A percentile compares a stretch with the other conserved stretches of the same genome.
phyloP scores from a whole-genome alignment of 306 rosid species.

The Urtica urens region DNA sequence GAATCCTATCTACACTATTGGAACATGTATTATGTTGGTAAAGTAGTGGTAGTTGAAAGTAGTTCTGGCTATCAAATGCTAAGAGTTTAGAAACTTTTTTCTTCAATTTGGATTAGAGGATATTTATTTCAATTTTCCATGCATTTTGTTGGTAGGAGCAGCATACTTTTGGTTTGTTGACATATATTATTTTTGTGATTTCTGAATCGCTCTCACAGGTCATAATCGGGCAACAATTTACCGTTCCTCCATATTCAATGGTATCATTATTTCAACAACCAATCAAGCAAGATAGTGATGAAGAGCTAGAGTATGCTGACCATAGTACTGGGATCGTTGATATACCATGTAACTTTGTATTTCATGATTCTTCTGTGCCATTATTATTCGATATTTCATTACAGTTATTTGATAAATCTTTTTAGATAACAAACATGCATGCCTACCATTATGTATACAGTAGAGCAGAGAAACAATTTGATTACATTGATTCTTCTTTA shows the following conservation, averaged over 20 bases:
- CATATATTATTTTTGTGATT: background rate
- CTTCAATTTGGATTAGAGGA: no score
- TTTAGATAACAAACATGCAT: background rate
- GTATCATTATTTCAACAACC: slow-evolving; percentile 86
- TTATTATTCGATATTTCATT: no score
- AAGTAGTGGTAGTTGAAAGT: no score
- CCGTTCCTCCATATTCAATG: slow-evolving; percentile 70
- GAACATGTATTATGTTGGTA: no score
- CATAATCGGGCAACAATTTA: slow-evolving; percentile 58
- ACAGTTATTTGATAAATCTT: background rate
- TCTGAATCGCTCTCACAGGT: slow-evolving; percentile 48
- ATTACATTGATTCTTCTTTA: no score
- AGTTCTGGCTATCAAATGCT: no score
- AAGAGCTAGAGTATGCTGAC: slow-evolving; percentile 96
- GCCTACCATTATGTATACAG: no score
- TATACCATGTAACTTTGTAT: slow-evolving; percentile 22
- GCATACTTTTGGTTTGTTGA: slow-evolving; percentile 11
- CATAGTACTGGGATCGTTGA: slow-evolving; percentile 58
- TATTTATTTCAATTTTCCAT: background rate
- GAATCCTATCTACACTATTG: no score
- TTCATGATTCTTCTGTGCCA: background rate
- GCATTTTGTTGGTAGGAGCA: background rate
- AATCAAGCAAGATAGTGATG: slow-evolving; percentile 82
- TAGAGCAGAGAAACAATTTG: no score
- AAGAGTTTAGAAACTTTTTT: no score